Evolutionary conservation across 2,329 filamentous ascomycete genomes (phyloP).

Genomic region (Anthostomella pinea): DNA sequence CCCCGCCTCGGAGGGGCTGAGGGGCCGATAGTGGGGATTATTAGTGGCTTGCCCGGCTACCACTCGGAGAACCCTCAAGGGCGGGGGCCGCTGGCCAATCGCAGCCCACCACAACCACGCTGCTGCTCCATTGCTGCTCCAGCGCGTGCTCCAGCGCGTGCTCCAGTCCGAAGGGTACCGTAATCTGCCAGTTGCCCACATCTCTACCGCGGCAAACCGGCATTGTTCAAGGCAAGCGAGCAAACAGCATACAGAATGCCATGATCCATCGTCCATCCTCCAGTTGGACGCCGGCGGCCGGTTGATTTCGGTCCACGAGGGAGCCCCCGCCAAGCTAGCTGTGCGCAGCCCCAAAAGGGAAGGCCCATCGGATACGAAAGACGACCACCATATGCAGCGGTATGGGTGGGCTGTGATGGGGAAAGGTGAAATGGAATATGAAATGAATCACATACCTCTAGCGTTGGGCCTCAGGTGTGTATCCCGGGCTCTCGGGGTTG

Average conservation of each 20-base stretch:
- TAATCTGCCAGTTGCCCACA: no score
- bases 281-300: no score
- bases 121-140: no score
- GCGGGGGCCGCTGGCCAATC: slow-evolving; percentile 17
- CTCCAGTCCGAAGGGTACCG: no score
- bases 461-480: slow-evolving; percentile 21
- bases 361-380: no score
- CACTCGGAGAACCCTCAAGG: no score
- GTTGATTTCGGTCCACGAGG: neutral
- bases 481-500: slow-evolving; percentile 14
- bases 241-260: neutral
- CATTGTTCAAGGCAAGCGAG: no score
- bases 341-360: neutral
- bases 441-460: slow-evolving; percentile 17
- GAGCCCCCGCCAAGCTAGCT: neutral
- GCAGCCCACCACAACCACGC: slow-evolving; percentile 7
- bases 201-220: slow-evolving; percentile 11
- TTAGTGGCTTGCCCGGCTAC: slow-evolving; percentile 18
- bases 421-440: slow-evolving; percentile 11
- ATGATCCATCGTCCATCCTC: no score
- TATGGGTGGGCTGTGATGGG: neutral
- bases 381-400: no score
- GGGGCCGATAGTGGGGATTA: slow-evolving; percentile 14
- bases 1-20: slow-evolving; percentile 24
- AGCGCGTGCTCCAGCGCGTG: no score